These are phyloP conservation scores for Colletotrichum lini DNA, from an alignment of 2,329 filamentous ascomycete species.

Conservation along the genomic window DNA sequence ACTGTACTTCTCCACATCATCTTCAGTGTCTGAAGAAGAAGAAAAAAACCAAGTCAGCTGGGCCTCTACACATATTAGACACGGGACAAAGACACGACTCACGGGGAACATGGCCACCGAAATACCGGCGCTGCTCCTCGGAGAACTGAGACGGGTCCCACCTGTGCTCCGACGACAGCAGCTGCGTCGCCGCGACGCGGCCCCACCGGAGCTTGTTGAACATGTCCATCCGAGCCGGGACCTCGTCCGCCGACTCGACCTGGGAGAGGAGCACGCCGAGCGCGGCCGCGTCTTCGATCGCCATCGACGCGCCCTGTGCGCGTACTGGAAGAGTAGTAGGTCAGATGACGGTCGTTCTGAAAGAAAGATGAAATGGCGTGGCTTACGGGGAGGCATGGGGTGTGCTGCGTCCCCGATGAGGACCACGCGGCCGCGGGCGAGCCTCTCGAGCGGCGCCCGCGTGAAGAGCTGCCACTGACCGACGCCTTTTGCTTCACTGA, in stretches of 20 bases:
- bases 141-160: conserved; percentile 8
- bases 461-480: conserved; percentile 13
- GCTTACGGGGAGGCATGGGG: conserved; percentile 16
- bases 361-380: too few relatives aligned
- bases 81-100: not conserved
- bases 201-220: conserved; percentile 6
- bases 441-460: not conserved
- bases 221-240: not conserved
- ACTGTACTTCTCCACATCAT: not conserved
- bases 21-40: not conserved
- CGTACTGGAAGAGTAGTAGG: not conserved
- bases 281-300: conserved; percentile 13
- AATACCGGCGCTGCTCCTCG: not conserved
- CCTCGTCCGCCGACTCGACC: not conserved
- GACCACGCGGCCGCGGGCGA: conserved; percentile 8
- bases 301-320: conserved; percentile 16
- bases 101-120: conserved; percentile 7
- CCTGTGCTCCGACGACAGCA: conserved; percentile 6
- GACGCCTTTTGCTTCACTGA: not conserved
- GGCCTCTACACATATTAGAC: not conserved
- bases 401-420: conserved; percentile 11
- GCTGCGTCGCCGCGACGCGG: conserved; percentile 14
- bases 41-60: not conserved
- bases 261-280: conserved; percentile 10
- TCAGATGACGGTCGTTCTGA: not conserved